phyloP scores from a whole-genome alignment of 805 yeast species.

The Ogataea neopini region DNA sequence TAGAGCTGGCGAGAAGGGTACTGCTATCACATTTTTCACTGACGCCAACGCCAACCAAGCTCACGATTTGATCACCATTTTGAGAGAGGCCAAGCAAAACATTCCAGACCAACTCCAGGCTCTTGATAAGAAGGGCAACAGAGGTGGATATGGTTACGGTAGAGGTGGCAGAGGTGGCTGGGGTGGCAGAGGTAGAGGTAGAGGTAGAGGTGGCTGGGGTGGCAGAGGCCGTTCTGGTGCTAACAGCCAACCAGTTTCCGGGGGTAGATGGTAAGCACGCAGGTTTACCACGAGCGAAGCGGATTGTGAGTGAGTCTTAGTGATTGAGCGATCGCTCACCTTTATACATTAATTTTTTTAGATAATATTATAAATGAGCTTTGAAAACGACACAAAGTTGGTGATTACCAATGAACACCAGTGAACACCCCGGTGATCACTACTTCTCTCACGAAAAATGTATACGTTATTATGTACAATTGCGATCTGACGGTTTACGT shows the following conservation, averaged over 20 bases:
- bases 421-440: no score
- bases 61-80: slow-evolving; percentile 81
- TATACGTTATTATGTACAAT: no score
- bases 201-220: slow-evolving; percentile 43
- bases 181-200: slow-evolving; percentile 45
- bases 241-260: slow-evolving; percentile 49
- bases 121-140: slow-evolving; percentile 73
- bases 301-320: background rate
- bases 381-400: no score
- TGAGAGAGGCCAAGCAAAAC: slow-evolving; percentile 93
- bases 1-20: slow-evolving; percentile 96
- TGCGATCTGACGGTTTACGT: no score
- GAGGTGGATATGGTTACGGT: slow-evolving; percentile 57
- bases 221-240: slow-evolving; percentile 41
- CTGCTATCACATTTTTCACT: slow-evolving; percentile 93
- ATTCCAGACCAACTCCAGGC: slow-evolving; percentile 78
- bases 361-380: background rate
- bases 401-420: no score
- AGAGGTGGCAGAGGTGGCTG: slow-evolving; percentile 59
- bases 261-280: slow-evolving; percentile 32
- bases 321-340: background rate
- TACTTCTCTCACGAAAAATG: no score
- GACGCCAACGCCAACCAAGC: slow-evolving; percentile 86
- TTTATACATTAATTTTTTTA: background rate
- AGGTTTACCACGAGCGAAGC: background rate